Percentiles rank a stretch among this genome's conserved stretches.
phyloP scores from a whole-genome alignment of 495 filamentous ascomycete species.

The Letharia columbiana region DNA sequence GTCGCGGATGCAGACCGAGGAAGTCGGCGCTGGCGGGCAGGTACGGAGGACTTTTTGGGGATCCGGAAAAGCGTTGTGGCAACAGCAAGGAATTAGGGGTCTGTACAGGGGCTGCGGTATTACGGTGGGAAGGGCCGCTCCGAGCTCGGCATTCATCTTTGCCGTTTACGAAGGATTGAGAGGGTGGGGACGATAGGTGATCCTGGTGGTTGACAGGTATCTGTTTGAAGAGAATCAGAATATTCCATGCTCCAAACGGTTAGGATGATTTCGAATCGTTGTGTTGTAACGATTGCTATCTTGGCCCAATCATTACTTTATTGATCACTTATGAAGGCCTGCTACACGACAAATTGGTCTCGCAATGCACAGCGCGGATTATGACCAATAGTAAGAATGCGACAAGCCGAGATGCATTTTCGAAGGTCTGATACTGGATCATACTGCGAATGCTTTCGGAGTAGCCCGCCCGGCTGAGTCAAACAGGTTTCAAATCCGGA shows the following conservation, averaged over 20 bases:
- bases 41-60: constrained; percentile 54
- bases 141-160: constrained; percentile 96
- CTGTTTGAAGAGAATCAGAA: background rate
- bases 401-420: background rate
- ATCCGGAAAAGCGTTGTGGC: constrained; percentile 65
- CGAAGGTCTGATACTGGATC: background rate
- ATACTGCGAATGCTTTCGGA: background rate
- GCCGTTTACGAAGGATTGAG: constrained; percentile 81
- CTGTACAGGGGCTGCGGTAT: constrained; percentile 94
- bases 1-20: constrained; percentile 86
- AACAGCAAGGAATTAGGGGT: constrained; percentile 67
- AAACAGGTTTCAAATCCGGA: background rate
- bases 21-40: constrained; percentile 41
- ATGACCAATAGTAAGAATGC: background rate
- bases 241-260: background rate
- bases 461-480: background rate
- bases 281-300: background rate
- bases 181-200: constrained; percentile 42
- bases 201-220: background rate
- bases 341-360: background rate
- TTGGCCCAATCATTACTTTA: background rate
- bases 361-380: background rate
- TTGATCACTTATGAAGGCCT: background rate
- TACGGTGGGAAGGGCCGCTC: constrained; percentile 75
- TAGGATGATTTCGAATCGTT: background rate